These are phyloP conservation scores for Scheffersomyces segobiensis DNA, from an alignment of 1,139 yeast species.

Conservation along the genomic window DNA sequence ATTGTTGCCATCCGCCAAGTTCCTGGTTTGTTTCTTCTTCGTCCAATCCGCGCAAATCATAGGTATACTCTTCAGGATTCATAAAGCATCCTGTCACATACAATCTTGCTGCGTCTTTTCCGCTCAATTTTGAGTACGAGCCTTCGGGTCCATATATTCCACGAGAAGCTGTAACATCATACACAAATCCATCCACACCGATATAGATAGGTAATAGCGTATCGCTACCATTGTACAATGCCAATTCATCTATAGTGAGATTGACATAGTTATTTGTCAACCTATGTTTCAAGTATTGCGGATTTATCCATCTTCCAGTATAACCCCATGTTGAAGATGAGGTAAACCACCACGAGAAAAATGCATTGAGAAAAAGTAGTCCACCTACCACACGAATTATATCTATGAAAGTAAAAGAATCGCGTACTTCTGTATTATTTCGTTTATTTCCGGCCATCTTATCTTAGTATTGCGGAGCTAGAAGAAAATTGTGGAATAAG, in stretches of 20 bases:
- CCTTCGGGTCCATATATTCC: slow-evolving; percentile 68
- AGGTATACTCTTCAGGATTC: slow-evolving; percentile 57
- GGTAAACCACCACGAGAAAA: slow-evolving; percentile 54
- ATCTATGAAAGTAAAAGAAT: slow-evolving; percentile 35
- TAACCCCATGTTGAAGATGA: slow-evolving; percentile 54
- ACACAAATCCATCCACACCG: slow-evolving; percentile 67
- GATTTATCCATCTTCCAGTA: slow-evolving; percentile 52
- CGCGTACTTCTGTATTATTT: not conserved
- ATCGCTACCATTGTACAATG: slow-evolving; percentile 55
- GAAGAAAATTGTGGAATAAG: not conserved
- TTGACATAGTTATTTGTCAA: slow-evolving; percentile 20
- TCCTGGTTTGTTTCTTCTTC: slow-evolving; percentile 30
- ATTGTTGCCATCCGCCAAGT: slow-evolving; percentile 51
- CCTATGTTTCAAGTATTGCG: slow-evolving; percentile 36
- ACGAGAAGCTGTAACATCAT: slow-evolving; percentile 62
- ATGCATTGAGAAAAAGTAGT: slow-evolving; percentile 44
- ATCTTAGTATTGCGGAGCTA: not conserved
- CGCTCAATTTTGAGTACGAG: slow-evolving; percentile 60
- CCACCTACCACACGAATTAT: slow-evolving; percentile 49
- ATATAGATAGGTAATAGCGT: slow-evolving; percentile 56
- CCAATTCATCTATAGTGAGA: slow-evolving; percentile 50
- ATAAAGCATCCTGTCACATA: slow-evolving; percentile 75
- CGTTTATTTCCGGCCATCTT: not conserved
- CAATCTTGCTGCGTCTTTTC: slow-evolving; percentile 72
- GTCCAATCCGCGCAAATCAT: slow-evolving; percentile 67